Evolutionary conservation across 495 filamentous ascomycete genomes (phyloP).

Genomic region (Penicillium salamii): DNA sequence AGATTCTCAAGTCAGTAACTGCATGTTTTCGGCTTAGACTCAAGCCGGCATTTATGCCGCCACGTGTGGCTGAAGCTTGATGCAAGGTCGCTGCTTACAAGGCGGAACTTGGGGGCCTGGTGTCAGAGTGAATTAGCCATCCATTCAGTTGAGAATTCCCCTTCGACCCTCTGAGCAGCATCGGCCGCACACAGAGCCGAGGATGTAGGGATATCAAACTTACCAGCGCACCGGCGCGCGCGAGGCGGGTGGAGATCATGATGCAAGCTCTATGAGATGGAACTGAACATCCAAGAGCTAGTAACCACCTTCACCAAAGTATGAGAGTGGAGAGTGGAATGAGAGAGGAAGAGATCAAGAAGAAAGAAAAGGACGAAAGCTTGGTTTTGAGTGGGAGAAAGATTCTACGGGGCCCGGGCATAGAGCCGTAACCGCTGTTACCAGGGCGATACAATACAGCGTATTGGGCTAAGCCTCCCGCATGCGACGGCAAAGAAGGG

Average conservation of each 20-base stretch:
- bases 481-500: conserved; percentile 23
- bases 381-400: conserved; percentile 41
- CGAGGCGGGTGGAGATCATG: conserved; percentile 56
- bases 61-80: conserved; percentile 4
- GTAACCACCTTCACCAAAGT: conserved; percentile 42
- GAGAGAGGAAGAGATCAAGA: conserved; percentile 21
- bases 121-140: conserved; percentile 25
- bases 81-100: conserved; percentile 44
- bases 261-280: conserved; percentile 40
- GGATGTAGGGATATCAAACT: conserved; percentile 23
- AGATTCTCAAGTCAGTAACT: conserved; percentile 14
- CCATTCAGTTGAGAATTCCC: neutral
- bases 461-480: conserved; percentile 29
- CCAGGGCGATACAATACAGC: conserved; percentile 32
- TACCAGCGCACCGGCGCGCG: conserved; percentile 58
- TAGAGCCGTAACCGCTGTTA: conserved; percentile 46
- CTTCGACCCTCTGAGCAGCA: conserved; percentile 2
- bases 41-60: conserved; percentile 7
- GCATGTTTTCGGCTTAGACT: neutral
- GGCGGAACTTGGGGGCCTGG: conserved; percentile 50
- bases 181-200: conserved; percentile 1
- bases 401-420: conserved; percentile 39
- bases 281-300: conserved; percentile 40
- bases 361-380: conserved; percentile 44
- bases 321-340: conserved; percentile 38